phyloP scores from a whole-genome alignment of 495 filamentous ascomycete species.

The Xylaria sp. region DNA sequence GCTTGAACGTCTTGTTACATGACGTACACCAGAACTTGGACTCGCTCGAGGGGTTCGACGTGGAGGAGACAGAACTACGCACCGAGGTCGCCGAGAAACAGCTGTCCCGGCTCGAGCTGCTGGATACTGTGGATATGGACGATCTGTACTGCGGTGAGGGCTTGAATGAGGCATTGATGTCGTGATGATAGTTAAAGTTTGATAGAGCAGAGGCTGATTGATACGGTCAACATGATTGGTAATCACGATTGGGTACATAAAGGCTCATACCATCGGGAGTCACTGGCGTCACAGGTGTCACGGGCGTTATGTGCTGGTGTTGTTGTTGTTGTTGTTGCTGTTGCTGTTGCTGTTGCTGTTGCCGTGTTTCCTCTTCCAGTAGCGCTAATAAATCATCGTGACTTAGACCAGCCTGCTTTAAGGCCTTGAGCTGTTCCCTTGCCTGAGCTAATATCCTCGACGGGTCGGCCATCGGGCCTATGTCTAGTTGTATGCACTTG shows the following conservation, averaged over 20 bases:
- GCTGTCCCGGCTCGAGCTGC: constrained; percentile 45
- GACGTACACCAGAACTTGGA: constrained; percentile 59
- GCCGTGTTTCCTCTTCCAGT: constrained; percentile 34
- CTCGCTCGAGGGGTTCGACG: constrained; percentile 32
- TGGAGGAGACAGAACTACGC: constrained; percentile 49
- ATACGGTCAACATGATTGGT: constrained; percentile 18
- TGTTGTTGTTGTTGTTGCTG: constrained; percentile 28
- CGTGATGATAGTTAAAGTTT: constrained; percentile 39
- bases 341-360: constrained; percentile 25
- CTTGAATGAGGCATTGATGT: constrained; percentile 35
- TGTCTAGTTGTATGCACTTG: constrained; percentile 30
- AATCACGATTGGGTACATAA: constrained; percentile 12
- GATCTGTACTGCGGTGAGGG: constrained; percentile 40
- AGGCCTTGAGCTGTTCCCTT: constrained; percentile 41
- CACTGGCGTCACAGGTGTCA: constrained; percentile 21
- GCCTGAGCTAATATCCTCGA: constrained; percentile 42
- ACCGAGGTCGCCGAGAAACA: constrained; percentile 45
- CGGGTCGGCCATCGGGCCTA: constrained; percentile 39
- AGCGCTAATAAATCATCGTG: constrained; percentile 39
- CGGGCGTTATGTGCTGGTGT: constrained; percentile 21
- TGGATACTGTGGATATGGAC: constrained; percentile 54
- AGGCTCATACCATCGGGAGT: constrained; percentile 36
- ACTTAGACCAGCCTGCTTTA: constrained; percentile 42
- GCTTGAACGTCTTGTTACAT: constrained; percentile 57
- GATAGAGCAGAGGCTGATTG: constrained; percentile 30